Conservation (phyloP, 176 grass and related monocot species). For the Musa acuminata region DNA sequence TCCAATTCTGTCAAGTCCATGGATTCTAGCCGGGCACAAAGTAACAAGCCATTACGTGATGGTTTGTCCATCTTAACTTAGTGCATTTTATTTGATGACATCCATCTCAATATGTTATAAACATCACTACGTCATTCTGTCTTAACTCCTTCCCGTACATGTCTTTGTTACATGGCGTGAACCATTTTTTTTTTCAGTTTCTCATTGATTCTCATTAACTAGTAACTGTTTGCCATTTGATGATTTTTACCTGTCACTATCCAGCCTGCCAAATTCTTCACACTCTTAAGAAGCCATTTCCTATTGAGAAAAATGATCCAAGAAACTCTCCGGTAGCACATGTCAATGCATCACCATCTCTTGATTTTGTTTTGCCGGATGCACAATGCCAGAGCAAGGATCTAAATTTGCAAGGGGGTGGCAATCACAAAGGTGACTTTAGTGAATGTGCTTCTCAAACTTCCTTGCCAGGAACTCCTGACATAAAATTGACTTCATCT, state of each 20-base stretch:
- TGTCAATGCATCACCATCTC: slow-evolving; percentile 18
- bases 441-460: neutral
- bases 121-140: neutral
- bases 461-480: neutral
- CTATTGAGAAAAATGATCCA: neutral
- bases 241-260: slow-evolving; percentile 26
- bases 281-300: slow-evolving; percentile 40
- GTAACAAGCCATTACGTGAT: slow-evolving; percentile 3
- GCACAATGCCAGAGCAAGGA: neutral
- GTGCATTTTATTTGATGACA: neutral
- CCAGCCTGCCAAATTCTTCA: slow-evolving; percentile 45
- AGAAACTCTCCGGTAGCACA: neutral
- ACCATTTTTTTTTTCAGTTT: neutral
- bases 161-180: neutral
- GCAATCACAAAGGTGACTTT: neutral
- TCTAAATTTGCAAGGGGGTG: neutral
- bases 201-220: slow-evolving; percentile 8
- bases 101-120: neutral
- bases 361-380: neutral
- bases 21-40: neutral
- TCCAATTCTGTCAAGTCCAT: neutral
- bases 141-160: neutral
- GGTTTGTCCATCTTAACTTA: neutral
- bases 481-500: neutral
- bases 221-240: slow-evolving; percentile 8